Conservation (phyloP, 192 early-diverging fungal species). For the Coemansia sp. region DNA sequence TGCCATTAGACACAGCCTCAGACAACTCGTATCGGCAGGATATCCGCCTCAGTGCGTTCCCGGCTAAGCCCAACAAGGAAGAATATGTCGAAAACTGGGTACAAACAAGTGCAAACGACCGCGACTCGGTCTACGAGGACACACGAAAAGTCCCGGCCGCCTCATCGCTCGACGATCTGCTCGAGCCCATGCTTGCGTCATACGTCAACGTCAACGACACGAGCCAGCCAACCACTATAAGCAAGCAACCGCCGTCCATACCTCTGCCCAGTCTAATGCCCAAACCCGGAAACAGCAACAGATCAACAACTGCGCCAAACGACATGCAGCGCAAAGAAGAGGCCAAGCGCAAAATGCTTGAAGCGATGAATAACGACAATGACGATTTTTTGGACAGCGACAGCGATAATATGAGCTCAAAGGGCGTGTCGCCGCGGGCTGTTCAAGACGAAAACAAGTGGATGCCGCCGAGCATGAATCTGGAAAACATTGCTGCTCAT, state of each 20-base stretch:
- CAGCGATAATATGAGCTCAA: conserved; percentile 25
- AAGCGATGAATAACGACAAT: conserved; percentile 2
- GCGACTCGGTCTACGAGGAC: background rate
- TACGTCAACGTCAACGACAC: conserved; percentile 1
- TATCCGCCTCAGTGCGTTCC: background rate
- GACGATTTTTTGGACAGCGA: conserved; percentile 42
- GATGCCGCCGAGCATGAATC: conserved; percentile 31
- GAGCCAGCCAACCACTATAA: conserved; percentile 1
- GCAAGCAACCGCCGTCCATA: background rate
- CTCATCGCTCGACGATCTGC: conserved; percentile 26
- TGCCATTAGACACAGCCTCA: background rate
- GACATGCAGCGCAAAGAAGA: conserved; percentile 21
- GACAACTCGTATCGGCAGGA: background rate
- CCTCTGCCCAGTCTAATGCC: background rate
- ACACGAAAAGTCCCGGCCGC: conserved; percentile 2
- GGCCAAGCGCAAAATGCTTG: no score
- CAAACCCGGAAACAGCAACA: background rate
- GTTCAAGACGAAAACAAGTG: background rate
- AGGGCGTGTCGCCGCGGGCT: background rate
- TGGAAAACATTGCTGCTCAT: conserved; percentile 39
- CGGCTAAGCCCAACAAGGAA: background rate
- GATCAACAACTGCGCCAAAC: background rate
- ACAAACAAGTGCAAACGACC: background rate
- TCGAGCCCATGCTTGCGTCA: conserved; percentile 27
- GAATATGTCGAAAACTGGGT: background rate